Conservation (phyloP, 257 asterid genomes). For the Vinca minor region DNA sequence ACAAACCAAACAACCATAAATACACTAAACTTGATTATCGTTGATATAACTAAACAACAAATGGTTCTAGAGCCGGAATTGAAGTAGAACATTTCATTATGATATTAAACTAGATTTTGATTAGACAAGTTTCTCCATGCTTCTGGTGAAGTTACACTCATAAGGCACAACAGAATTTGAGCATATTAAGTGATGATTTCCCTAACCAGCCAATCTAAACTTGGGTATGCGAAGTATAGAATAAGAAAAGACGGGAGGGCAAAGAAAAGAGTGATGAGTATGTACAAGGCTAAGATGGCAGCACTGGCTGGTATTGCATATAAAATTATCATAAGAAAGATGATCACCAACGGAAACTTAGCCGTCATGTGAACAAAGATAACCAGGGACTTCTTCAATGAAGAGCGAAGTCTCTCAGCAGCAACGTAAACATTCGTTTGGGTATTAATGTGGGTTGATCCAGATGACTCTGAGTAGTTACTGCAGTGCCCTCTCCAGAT, state of each 20-base stretch:
- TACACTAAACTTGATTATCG: background rate
- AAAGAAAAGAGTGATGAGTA: conserved; percentile 60
- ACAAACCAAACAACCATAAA: background rate
- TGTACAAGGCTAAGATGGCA: conserved; percentile 67
- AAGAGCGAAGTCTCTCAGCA: conserved; percentile 51
- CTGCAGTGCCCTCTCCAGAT: conserved; percentile 30
- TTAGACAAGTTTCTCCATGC: background rate
- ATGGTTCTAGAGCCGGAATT: too few species aligned
- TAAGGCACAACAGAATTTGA: conserved; percentile 6
- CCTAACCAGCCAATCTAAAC: conserved; percentile 91
- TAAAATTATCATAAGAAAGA: conserved; percentile 60
- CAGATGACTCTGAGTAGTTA: conserved; percentile 37
- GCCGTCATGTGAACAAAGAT: conserved; percentile 75
- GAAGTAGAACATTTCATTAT: background rate
- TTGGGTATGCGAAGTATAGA: conserved; percentile 86
- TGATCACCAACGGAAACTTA: conserved; percentile 74
- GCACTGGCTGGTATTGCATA: conserved; percentile 91
- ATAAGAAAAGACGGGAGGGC: conserved; percentile 80
- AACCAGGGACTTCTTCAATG: conserved; percentile 47
- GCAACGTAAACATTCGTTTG: conserved; percentile 26
- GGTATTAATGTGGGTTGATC: conserved; percentile 28
- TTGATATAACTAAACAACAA: background rate
- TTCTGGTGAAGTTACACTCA: background rate
- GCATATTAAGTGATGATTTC: conserved; percentile 61
- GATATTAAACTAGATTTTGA: background rate